phyloP scores from a whole-genome alignment of 192 early-diverging fungal species.

The Linnemannia zychae region DNA sequence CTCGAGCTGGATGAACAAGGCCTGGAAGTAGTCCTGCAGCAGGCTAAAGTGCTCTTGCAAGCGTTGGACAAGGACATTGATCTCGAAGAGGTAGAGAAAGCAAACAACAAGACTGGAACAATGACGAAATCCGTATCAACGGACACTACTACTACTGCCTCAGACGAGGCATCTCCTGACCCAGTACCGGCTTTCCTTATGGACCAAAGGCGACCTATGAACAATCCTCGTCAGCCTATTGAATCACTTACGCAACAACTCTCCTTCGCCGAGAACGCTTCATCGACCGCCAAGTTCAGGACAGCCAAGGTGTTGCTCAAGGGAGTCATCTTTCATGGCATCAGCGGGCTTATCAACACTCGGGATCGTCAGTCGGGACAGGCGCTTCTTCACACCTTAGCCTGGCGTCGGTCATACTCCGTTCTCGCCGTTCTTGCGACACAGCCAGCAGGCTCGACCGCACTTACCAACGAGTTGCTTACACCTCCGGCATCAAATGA shows the following conservation, averaged over 20 bases:
- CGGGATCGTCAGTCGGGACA: conserved; percentile 34
- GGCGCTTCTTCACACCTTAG: conserved; percentile 23
- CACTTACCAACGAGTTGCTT: not conserved
- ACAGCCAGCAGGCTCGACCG: not conserved
- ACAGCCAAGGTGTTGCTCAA: conserved; percentile 36
- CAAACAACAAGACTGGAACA: not conserved
- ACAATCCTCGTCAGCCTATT: conserved; percentile 19
- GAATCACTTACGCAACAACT: conserved; percentile 28
- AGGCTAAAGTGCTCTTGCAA: not conserved
- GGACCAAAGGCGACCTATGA: not conserved
- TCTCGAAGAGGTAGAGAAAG: conserved; percentile 11
- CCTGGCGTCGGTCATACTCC: conserved; percentile 31
- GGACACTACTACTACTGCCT: not conserved
- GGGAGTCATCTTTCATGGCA: conserved; percentile 33
- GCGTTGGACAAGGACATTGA: conserved; percentile 11
- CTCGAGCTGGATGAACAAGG: conserved; percentile 28
- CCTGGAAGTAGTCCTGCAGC: not conserved
- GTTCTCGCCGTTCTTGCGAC: conserved; percentile 11
- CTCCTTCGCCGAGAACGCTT: not conserved
- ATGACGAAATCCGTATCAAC: not conserved
- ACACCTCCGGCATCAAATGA: conserved; percentile 21
- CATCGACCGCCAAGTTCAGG: not conserved
- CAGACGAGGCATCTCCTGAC: not conserved
- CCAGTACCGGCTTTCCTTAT: not conserved
- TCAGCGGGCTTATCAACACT: conserved; percentile 42